These are phyloP conservation scores for Chaetomium tenue DNA, from an alignment of 495 filamentous ascomycete species.

Conservation along the genomic window DNA sequence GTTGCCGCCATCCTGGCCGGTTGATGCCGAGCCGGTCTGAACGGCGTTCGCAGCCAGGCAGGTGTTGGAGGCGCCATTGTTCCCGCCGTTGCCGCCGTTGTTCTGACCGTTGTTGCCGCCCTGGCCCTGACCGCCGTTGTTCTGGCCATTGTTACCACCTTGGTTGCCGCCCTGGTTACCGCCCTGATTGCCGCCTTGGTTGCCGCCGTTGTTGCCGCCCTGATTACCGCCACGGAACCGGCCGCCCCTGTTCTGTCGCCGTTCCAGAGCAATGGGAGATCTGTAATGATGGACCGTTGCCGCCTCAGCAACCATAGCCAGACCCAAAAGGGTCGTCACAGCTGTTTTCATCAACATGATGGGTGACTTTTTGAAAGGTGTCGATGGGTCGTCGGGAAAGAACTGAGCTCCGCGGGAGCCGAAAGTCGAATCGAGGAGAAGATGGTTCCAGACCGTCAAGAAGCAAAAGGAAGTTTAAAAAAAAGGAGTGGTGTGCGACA, in stretches of 20 bases:
- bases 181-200: not conserved
- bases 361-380: conserved; percentile 22
- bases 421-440: conserved; percentile 23
- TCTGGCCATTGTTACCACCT: conserved; percentile 22
- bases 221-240: conserved; percentile 19
- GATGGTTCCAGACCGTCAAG: conserved; percentile 52
- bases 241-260: conserved; percentile 25
- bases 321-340: conserved; percentile 44
- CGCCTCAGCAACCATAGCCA: conserved; percentile 43
- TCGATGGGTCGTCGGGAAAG: conserved; percentile 19
- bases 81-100: conserved; percentile 19
- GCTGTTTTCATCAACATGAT: conserved; percentile 50
- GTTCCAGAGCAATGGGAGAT: conserved; percentile 24
- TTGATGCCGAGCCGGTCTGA: conserved; percentile 49
- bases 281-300: conserved; percentile 39
- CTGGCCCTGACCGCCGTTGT: conserved; percentile 27
- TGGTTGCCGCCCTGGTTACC: conserved; percentile 13
- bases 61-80: conserved; percentile 28
- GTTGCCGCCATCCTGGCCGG: conserved; percentile 32
- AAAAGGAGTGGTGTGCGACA: conserved; percentile 48
- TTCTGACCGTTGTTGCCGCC: conserved; percentile 27
- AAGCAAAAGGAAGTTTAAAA: conserved; percentile 34
- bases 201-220: conserved; percentile 20
- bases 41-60: conserved; percentile 48
- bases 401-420: conserved; percentile 25